These are phyloP conservation scores for Sporothrix pseudoabietina DNA, from an alignment of 2,329 filamentous ascomycete species.

Conservation along the genomic window DNA sequence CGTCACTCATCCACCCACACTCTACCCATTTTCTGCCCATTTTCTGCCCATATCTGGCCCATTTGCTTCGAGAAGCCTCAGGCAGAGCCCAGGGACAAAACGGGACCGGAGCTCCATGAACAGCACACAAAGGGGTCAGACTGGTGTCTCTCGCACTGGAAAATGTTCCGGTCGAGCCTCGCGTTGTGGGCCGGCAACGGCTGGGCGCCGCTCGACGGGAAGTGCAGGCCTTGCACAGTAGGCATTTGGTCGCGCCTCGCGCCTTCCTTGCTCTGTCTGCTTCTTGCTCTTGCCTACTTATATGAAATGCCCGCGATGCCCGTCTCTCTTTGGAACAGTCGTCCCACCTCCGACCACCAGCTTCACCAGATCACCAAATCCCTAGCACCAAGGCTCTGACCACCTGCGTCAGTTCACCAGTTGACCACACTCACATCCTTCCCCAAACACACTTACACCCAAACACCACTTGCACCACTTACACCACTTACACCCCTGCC, in stretches of 20 bases:
- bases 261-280: neutral
- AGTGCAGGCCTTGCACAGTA: neutral
- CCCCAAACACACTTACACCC: neutral
- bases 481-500: neutral
- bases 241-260: slow-evolving; percentile 18
- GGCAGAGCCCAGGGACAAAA: slow-evolving; percentile 18
- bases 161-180: slow-evolving; percentile 21
- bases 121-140: slow-evolving; percentile 11
- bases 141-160: slow-evolving; percentile 17
- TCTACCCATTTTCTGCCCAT: too few species aligned
- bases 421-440: slow-evolving; percentile 6
- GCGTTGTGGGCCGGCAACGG: slow-evolving; percentile 18
- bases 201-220: slow-evolving; percentile 19
- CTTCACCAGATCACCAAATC: slow-evolving; percentile 24
- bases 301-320: slow-evolving; percentile 28
- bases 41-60: too few species aligned
- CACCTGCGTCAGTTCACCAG: slow-evolving; percentile 20
- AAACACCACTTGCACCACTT: neutral
- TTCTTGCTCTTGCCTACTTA: slow-evolving; percentile 24
- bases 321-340: slow-evolving; percentile 22
- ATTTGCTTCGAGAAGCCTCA: neutral
- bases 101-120: slow-evolving; percentile 5
- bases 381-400: slow-evolving; percentile 22
- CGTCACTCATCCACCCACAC: neutral
- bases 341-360: slow-evolving; percentile 24